Base-by-base conservation (phyloP, 352 stramenopile species). In the Globisporangium perplexum region DNA sequence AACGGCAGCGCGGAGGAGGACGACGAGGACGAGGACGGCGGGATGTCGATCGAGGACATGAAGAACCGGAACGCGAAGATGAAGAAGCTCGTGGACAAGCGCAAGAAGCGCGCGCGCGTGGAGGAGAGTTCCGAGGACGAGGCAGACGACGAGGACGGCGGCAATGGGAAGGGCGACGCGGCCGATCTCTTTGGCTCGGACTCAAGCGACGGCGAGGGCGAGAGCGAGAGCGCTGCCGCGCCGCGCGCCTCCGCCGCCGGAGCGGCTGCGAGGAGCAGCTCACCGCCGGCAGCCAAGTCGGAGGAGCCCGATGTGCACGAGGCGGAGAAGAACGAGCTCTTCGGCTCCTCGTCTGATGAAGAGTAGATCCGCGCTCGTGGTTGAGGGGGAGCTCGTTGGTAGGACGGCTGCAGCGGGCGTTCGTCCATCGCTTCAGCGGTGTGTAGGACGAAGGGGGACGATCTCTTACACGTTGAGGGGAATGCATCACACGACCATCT, bases 31-130 rank as follows among this genome's bases (percentile, higher is more conserved):
- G 81, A 69, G 7, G 77, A 76, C 45, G 67, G 57, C 28, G 70
- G 69, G 47, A 88, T 94, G 71, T 92, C 81, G 26, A 92, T 94
- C 42, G 83, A 91, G 60, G 83, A 94, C 64, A 94, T 94, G 84
- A 92, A 94, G 72, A 91, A 94, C 69, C 83, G 83, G 50, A 92
- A 92, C 47, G 56, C 69, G 20, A 94, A 83, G 51, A 88, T 92
- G 70, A 92, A 91, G 70, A 90, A 87, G 38, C 62, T 94, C 26
- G 72, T 86, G 26, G 83, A 89, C 47, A 95, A 95, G 67, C 81
- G 83, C 44, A 85, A 86, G 62, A 93, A 93, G 65, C 77, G 77
- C 22, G 71, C 76, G 7, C 63, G 66, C 18, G 53, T 65, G 42
- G 69, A 71, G 12, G 71, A 78, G 41, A 75, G 64, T 41, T 84